phyloP scores from a whole-genome alignment of 1,284 basidiomycete species.

The Kalmanozyma brasiliensis region DNA sequence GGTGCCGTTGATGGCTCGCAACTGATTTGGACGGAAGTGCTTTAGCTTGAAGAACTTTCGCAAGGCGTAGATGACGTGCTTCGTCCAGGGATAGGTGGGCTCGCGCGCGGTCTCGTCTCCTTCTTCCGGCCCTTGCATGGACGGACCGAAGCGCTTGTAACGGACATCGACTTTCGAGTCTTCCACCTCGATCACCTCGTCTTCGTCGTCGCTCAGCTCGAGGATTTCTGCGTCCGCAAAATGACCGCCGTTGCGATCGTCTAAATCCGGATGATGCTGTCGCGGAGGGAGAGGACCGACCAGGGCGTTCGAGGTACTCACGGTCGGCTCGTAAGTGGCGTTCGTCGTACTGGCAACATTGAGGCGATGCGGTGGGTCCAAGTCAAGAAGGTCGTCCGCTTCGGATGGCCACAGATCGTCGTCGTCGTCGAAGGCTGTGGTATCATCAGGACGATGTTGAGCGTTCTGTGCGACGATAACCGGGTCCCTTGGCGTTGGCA shows the following conservation, averaged over 20 bases:
- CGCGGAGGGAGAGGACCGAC: too few relatives aligned
- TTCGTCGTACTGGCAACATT: too few relatives aligned
- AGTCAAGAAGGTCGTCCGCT: too few relatives aligned
- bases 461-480: too few relatives aligned
- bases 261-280: not conserved
- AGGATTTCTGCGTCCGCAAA: not conserved
- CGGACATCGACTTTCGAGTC: slow-evolving; percentile 21
- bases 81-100: slow-evolving; percentile 70
- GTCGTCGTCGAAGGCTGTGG: too few relatives aligned
- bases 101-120: slow-evolving; percentile 2
- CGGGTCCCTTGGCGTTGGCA: not conserved
- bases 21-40: slow-evolving; percentile 83
- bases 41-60: slow-evolving; percentile 77
- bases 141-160: slow-evolving; percentile 29
- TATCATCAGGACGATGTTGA: too few relatives aligned
- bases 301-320: too few relatives aligned
- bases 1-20: slow-evolving; percentile 84
- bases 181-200: slow-evolving; percentile 22
- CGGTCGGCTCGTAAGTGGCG: too few relatives aligned
- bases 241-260: too few relatives aligned
- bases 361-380: too few relatives aligned
- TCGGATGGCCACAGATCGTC: too few relatives aligned
- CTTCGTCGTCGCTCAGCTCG: slow-evolving; percentile 13
- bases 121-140: slow-evolving; percentile 20
- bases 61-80: slow-evolving; percentile 76